Base-by-base conservation (phyloP, 169 alveolate species). In the Amoebophrya sp. region DNA sequence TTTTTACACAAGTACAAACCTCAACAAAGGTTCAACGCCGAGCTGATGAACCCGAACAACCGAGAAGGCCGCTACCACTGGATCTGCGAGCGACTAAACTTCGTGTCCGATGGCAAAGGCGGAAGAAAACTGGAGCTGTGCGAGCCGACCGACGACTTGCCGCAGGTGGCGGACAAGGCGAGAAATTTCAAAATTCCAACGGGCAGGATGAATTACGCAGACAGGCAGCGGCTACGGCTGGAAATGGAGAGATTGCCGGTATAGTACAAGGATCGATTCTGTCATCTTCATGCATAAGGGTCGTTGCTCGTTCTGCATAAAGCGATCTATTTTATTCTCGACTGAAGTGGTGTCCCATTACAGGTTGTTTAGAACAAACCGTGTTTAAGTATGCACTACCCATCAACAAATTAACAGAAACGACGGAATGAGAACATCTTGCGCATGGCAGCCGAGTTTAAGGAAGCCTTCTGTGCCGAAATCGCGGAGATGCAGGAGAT, bases 21-120 rank as follows among this genome's bases (percentile, higher is more conserved):
- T 66, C 12, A 66, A 41, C 2, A 41, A 2, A 66, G 83, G 39
- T 66, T 66, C 91, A 89, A 89, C 40, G 91, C 91, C 32, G 91
- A 89, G 91, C 40, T 89, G 91, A 89, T 89, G 91, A 89, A 89
- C 91, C 91, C 91, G 47, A 89, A 89, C 47, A 89, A 89, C n/a
- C 53, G 83, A 10, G 91, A 89, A 14, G 91, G 83, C 23, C 53
- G 91, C 2, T 89, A 33, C 32, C 91, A 89, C 91, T 89, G 91
- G 91, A 40, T 89, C 14, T 32, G 53, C 83, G 91, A 89, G 66
- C 77, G 91, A 0, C 91, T 89, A 14, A 66, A 89, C n/a, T 89
- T 89, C 91, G 47, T 89, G 2, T 25, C 38, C 12, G 83, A 66
- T 25, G 83, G 83, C 32, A 66, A 66, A 25, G 83, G 83, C 10